These are phyloP conservation scores for Fusarium verticillioides DNA, from an alignment of 2,329 filamentous ascomycete genomes.

Conservation along the genomic window DNA sequence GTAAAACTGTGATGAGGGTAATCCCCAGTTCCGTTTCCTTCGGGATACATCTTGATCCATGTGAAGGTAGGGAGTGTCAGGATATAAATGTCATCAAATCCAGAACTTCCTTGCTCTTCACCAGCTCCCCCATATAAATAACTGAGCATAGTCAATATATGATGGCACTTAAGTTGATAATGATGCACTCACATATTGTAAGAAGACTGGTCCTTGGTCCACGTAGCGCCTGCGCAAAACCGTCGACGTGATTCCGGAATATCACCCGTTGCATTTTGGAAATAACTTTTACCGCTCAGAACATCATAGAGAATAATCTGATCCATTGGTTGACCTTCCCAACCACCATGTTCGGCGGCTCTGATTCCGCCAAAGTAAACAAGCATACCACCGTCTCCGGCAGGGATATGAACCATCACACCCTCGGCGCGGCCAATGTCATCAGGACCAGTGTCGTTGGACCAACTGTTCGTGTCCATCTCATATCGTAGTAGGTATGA, in stretches of 20 bases:
- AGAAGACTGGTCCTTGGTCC: slow-evolving; percentile 68
- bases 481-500: slow-evolving; percentile 66
- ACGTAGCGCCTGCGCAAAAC: slow-evolving; percentile 71
- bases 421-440: slow-evolving; percentile 67
- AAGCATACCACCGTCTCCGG: slow-evolving; percentile 68
- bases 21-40: slow-evolving; percentile 51
- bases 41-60: slow-evolving; percentile 67
- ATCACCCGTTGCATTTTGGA: slow-evolving; percentile 64
- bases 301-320: slow-evolving; percentile 70
- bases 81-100: slow-evolving; percentile 71
- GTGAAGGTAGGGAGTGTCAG: slow-evolving; percentile 69
- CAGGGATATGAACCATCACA: slow-evolving; percentile 68
- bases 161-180: background rate
- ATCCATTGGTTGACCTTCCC: slow-evolving; percentile 57
- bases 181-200: slow-evolving; percentile 68
- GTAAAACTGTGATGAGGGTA: slow-evolving; percentile 65
- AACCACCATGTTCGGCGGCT: slow-evolving; percentile 60
- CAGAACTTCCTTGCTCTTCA: slow-evolving; percentile 56
- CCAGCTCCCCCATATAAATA: slow-evolving; percentile 71
- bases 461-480: slow-evolving; percentile 63
- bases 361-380: slow-evolving; percentile 71
- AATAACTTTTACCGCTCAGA: slow-evolving; percentile 67
- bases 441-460: slow-evolving; percentile 66
- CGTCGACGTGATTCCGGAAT: slow-evolving; percentile 63
- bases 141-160: slow-evolving; percentile 48